Base-by-base conservation (phyloP, 2,329 filamentous ascomycete species). In the Cladosporium velox region DNA sequence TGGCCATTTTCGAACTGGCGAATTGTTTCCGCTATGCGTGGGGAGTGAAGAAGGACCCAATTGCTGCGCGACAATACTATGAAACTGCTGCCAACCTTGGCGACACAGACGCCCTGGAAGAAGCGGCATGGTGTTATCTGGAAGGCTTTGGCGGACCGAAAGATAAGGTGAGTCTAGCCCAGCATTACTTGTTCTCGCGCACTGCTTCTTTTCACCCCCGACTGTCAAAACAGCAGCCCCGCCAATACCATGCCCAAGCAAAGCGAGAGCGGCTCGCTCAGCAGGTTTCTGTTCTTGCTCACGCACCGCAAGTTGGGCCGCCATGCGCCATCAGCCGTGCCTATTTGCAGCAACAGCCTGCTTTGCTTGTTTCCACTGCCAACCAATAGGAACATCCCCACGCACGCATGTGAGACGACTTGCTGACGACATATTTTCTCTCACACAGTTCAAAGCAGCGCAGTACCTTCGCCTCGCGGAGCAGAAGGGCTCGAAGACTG, bases 111-210 rank as follows among this genome's bases (percentile, higher is more conserved):
- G 95, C 93, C 66, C 97, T 98, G 93, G 97, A 97, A 76, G 94
- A 98, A 79, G 90, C 90, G 64, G 95, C 89, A 41, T 96, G 93
- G 92, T 99, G 95, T 82, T 98, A 95, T 84, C 79, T 96, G 32
- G 91, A 97, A 77, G 95, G 95, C n/a, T 97, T 96, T 79, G 95
- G 95, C 38, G 94, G 93, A 75, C 95, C 93, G 79, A 99, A 98
- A 79, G 93, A 99, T 83, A 98, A 97, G 91, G 94, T 97, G 85
- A 80, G 91, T 87, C 66, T 60, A 34, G 49, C 18, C 14, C 30
- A 14, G 34, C 14, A 7, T 47, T 47, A 10, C 41, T 47, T 47
- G 10, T 47, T 21, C n/a, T 6, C n/a, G 41, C n/a, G n/a, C n/a
- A 24, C n/a, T 47, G n/a, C n/a, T 47, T 47, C 41, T 47, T 47